Percentiles rank a stretch among this genome's conserved stretches.
These are phyloP conservation scores for Zizania palustris DNA, from an alignment of 202 grass and related monocot genomes.

Conservation along the genomic window DNA sequence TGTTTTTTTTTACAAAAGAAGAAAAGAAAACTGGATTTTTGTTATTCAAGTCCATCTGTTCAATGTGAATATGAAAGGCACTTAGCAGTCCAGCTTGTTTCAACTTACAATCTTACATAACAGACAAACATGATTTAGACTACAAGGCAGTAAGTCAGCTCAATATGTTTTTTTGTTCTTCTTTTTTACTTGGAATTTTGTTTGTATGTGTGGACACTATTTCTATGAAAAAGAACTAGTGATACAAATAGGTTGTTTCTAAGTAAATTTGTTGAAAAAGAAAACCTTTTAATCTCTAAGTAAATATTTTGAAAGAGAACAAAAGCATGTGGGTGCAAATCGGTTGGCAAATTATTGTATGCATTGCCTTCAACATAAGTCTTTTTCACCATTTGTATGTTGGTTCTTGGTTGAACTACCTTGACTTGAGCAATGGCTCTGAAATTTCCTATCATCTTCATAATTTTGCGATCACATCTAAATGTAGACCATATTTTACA, in stretches of 20 bases:
- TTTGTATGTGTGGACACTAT: not conserved
- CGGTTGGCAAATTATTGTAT: not conserved
- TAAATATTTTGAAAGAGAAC: slow-evolving; percentile 6
- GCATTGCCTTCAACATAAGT: not conserved
- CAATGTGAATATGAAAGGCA: not conserved
- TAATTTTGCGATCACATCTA: not conserved
- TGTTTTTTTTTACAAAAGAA: not conserved
- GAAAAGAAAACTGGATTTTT: not conserved
- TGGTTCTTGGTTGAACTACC: not conserved
- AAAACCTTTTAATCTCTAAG: not conserved
- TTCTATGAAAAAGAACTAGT: not conserved
- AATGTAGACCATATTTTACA: not conserved
- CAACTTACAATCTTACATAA: too few species aligned
- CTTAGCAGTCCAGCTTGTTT: not conserved
- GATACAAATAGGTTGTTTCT: not conserved
- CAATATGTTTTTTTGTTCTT: too few species aligned
- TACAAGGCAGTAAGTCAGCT: too few species aligned
- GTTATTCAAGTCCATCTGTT: slow-evolving; percentile 20
- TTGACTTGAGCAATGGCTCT: not conserved
- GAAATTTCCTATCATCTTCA: not conserved
- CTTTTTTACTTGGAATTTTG: not conserved
- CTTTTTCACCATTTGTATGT: not conserved
- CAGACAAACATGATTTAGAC: too few species aligned
- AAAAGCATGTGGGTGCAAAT: not conserved
- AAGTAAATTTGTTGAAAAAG: not conserved